Base-by-base conservation (phyloP, 352 stramenopile species). In the Phytophthora palmivora region DNA sequence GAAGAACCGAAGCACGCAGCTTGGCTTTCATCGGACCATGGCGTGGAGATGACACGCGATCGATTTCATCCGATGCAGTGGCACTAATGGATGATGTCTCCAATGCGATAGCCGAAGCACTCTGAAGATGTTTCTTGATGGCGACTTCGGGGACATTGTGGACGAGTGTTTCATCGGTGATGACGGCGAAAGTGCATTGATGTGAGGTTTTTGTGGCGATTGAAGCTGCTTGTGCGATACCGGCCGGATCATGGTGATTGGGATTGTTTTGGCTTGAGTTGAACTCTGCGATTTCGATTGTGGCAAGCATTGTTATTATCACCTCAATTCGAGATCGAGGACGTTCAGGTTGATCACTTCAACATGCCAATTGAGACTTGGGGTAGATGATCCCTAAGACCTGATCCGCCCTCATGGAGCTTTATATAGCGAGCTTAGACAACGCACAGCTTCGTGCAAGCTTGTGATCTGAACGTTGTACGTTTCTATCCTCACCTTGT, bases 91-190 rank as follows among this genome's bases (percentile, higher is more conserved):
- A 48, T 10, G 32, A 36, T 16, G 36, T 44, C 24, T 48, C 36
- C 3, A 11, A 12, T 16, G 28, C 46, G 28, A 67, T 53, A 8
- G 30, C 47, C 19, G 28, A 45, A 8, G 63, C 70, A 38, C 79
- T 54, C 46, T 72, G 51, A 2, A 82, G 49, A 24, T 84, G 75
- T 48, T 88, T 89, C 62, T 91, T 89, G 62, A 84, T 74, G 82
- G 79, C 3, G 82, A 88, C 48, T 75, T 81, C 0, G 60, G 46
- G 14, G 26, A 36, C 0, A 15, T 24, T 33, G 15, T 52, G 42
- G n/a, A 38, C 28, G 47, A 49, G 21, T 47, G 16, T 21, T 63
- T 57, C 6, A 63, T 26, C 24, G 63, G 39, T 32, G 52, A 66
- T 16, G 46, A 32, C 24, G 24, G 24, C 24, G 24, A 28, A 28